Evolutionary conservation across 2,329 filamentous ascomycete genomes (phyloP), one percentile per base, ranked within the genome.

Genomic region (Raffaelea ambrosiae): DNA sequence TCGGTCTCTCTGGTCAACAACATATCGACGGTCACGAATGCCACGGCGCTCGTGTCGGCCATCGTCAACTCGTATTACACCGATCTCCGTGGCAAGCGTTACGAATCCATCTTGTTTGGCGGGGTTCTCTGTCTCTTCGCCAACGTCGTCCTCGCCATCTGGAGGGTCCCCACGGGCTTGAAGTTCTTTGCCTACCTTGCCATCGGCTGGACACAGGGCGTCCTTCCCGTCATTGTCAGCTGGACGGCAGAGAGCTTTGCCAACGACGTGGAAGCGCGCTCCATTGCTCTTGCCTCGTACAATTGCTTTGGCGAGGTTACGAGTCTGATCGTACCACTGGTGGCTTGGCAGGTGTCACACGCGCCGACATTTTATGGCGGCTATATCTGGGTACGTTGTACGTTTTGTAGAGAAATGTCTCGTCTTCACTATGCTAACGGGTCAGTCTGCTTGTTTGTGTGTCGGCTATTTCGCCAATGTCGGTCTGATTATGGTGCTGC

Each of bases 101-200:
- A 39, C 38, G 45, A 47, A 11, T 38, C 39, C 14, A 39, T 29
- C 8, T 5, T 36, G 2, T 11, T 29, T 4, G 45, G 38, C 11
- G 44, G 45, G 11, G 18, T 47, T 16, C 11, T 47, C 39, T 47
- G 45, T 10, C 3, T 48, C n/a, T 48, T 73, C 41, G 70, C 70
- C 3, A 64, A 64, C 5, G 58, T 71, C 8, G 68, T 67, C 42
- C 67, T 74, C 56, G 64, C 71, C 4, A 57, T 72, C 13, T 74
- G 71, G 71, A 59, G 65, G 13, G 70, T 74, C n/a, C 71, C 72
- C 0, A 69, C 64, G 4, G 63, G 60, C 3, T 56, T 72, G n/a
- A 71, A 71, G 65, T 68, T 47, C n/a, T 47, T 23, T 39, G 46
- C 46, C 4, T 47, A 47, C 31, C 19, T 47, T 10, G 46, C 46